Conservation (phyloP, 805 yeast genomes). For the Candida cerambycidarum region DNA sequence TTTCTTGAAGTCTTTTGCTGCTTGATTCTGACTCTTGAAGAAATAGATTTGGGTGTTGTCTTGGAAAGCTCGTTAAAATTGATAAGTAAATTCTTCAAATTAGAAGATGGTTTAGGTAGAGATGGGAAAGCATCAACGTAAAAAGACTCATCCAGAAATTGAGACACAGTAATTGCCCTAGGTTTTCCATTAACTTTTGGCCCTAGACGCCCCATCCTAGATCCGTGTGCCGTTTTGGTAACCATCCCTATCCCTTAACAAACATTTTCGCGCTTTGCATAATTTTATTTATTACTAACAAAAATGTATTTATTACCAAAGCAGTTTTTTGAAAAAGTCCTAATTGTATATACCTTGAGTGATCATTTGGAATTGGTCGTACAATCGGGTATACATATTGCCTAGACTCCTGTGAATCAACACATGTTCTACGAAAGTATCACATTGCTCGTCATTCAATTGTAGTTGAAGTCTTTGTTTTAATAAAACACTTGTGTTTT, state of each 20-base stretch:
- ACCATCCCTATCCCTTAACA: neutral
- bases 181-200: neutral
- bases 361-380: slow-evolving; percentile 91
- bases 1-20: neutral
- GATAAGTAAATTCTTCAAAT: slow-evolving; percentile 8
- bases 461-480: slow-evolving; percentile 81
- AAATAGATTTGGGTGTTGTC: slow-evolving; percentile 2
- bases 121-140: slow-evolving; percentile 7
- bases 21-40: no score
- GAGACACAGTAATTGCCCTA: neutral
- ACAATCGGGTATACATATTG: slow-evolving; percentile 84
- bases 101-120: slow-evolving; percentile 9
- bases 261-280: neutral
- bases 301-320: no score
- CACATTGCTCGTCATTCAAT: slow-evolving; percentile 69
- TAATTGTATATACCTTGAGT: slow-evolving; percentile 92
- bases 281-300: neutral
- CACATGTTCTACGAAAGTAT: slow-evolving; percentile 71
- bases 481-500: slow-evolving; percentile 73
- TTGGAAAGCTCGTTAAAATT: slow-evolving; percentile 4
- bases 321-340: no score
- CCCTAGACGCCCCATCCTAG: neutral
- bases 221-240: neutral
- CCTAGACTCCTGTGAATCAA: slow-evolving; percentile 82
- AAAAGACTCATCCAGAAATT: neutral